Evolutionary conservation across 2,329 filamentous ascomycete species (phyloP).

Genomic region (Escovopsis sp.): DNA sequence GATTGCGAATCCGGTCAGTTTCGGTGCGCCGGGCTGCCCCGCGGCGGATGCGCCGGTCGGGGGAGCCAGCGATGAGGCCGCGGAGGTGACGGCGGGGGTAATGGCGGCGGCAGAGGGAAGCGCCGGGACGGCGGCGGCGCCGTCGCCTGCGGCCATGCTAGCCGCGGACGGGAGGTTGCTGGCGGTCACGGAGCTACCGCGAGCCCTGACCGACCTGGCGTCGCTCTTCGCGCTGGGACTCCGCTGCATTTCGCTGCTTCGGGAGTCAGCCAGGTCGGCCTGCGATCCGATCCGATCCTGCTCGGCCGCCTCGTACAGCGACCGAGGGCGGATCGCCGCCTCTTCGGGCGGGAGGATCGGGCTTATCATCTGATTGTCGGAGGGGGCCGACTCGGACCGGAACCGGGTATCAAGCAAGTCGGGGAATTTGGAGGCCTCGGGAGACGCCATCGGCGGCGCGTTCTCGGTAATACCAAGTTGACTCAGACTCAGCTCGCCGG

Average conservation of each 20-base stretch:
- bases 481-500: conserved; percentile 76
- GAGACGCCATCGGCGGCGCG: conserved; percentile 38
- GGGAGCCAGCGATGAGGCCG: conserved; percentile 52
- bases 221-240: conserved; percentile 55
- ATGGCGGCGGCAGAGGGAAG: conserved; percentile 32
- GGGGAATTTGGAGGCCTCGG: conserved; percentile 39
- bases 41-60: conserved; percentile 44
- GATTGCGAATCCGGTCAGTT: conserved; percentile 87
- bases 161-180: conserved; percentile 20
- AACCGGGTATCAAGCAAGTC: conserved; percentile 32
- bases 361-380: conserved; percentile 21
- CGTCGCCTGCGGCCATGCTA: conserved; percentile 55
- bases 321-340: conserved; percentile 28
- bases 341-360: conserved; percentile 20
- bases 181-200: conserved; percentile 67
- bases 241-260: conserved; percentile 42
- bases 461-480: conserved; percentile 64
- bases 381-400: conserved; percentile 46
- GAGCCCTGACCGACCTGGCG: conserved; percentile 50
- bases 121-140: conserved; percentile 18
- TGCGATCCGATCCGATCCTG: conserved; percentile 46
- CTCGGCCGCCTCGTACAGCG: conserved; percentile 39
- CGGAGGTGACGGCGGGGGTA: conserved; percentile 11
- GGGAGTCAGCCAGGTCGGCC: conserved; percentile 46
- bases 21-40: conserved; percentile 37